These are phyloP conservation scores for Hypoxylon subgilvum DNA, from an alignment of 495 filamentous ascomycete genomes.

Conservation along the genomic window DNA sequence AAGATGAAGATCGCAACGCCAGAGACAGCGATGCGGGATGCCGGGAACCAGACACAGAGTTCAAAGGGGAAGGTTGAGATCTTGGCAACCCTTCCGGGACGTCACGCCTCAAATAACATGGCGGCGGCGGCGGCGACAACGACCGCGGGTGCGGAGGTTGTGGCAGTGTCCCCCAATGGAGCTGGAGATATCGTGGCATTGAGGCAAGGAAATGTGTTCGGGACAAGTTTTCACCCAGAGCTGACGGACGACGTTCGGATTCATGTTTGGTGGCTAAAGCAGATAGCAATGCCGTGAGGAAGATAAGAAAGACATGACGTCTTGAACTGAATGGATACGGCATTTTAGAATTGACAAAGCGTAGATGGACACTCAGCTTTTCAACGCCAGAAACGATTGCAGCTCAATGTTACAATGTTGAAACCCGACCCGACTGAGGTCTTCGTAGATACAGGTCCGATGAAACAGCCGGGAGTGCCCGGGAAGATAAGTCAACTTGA, in stretches of 20 bases:
- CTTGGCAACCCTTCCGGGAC: conserved; percentile 60
- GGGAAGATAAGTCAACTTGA: no score
- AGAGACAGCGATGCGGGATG: conserved; percentile 38
- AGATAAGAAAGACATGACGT: not conserved
- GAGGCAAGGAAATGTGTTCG: conserved; percentile 90
- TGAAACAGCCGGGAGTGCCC: no score
- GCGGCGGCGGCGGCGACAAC: conserved; percentile 18
- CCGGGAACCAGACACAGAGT: conserved; percentile 17
- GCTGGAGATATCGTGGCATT: conserved; percentile 90
- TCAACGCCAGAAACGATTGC: no score
- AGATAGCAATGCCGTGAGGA: conserved; percentile 58
- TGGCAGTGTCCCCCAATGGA: conserved; percentile 40
- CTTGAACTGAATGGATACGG: no score
- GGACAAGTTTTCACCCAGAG: conserved; percentile 96
- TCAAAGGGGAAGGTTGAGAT: conserved; percentile 58
- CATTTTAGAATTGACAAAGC: no score
- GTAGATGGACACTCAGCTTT: no score
- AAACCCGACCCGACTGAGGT: no score
- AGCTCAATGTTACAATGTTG: no score
- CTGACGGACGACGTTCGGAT: conserved; percentile 88
- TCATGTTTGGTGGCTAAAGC: conserved; percentile 89
- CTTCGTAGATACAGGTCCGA: no score
- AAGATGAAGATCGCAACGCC: conserved; percentile 37
- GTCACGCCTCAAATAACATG: conserved; percentile 44
- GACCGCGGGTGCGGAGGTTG: conserved; percentile 20